A percentile compares a stretch with the other conserved stretches of the same genome.
Evolutionary conservation across 2,329 filamentous ascomycete genomes (phyloP).

Genomic region (Pseudonectria foliicola): DNA sequence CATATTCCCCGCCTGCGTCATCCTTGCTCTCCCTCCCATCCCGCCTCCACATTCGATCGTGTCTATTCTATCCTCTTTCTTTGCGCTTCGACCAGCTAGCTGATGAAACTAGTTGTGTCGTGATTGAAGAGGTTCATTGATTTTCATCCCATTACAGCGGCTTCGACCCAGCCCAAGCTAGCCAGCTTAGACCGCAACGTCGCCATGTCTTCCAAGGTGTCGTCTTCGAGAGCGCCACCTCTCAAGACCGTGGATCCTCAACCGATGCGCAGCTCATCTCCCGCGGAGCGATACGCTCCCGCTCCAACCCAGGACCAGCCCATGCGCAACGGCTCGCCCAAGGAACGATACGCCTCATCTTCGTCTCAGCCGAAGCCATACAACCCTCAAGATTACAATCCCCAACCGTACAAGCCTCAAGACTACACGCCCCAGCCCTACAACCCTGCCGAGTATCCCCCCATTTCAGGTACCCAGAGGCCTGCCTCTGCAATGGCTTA

Average conservation of each 20-base stretch:
- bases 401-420: constrained; percentile 12
- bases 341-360: constrained; percentile 10
- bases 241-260: constrained; percentile 21
- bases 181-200: neutral
- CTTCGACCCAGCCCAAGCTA: too few species aligned
- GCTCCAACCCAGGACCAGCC: constrained; percentile 8
- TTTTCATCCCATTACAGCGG: neutral
- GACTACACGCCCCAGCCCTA: constrained; percentile 9
- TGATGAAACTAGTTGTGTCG: too few species aligned
- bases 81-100: too few species aligned
- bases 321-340: constrained; percentile 17
- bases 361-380: constrained; percentile 11
- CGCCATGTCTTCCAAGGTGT: constrained; percentile 6
- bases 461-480: constrained; percentile 5
- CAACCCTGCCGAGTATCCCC: constrained; percentile 18
- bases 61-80: neutral
- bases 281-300: constrained; percentile 11
- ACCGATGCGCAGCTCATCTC: constrained; percentile 19
- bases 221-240: constrained; percentile 15
- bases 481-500: constrained; percentile 12
- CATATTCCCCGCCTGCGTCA: too few species aligned
- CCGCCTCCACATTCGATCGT: too few species aligned
- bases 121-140: neutral
- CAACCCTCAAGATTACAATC: constrained; percentile 12
- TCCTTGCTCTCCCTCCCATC: too few species aligned